Evolutionary conservation across 106 monocot genomes (phyloP).

Genomic region (Platanthera guangdongensis): DNA sequence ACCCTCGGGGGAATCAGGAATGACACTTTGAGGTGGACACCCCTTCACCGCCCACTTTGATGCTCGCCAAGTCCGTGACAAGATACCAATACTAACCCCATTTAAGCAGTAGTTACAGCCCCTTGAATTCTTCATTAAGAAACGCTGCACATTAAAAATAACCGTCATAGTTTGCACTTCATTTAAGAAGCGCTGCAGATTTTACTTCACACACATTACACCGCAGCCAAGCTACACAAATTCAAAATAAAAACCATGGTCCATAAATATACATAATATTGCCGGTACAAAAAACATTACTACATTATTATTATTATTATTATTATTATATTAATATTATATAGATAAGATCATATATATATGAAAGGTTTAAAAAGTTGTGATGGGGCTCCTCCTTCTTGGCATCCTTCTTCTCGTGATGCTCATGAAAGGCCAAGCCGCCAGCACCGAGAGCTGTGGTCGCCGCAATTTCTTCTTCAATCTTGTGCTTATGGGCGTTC

Average conservation of each 20-base stretch:
- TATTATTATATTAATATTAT: background rate
- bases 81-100: too few species aligned
- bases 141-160: too few species aligned
- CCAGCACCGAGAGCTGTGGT: conserved; percentile 8
- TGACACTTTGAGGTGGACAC: too few species aligned
- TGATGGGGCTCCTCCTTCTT: conserved; percentile 4
- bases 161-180: too few species aligned
- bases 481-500: conserved; percentile 20
- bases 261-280: background rate
- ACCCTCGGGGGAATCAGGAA: too few species aligned
- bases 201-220: too few species aligned
- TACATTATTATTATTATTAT: too few species aligned
- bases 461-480: conserved; percentile 10
- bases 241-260: background rate
- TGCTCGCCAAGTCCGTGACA: too few species aligned
- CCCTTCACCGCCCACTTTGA: too few species aligned
- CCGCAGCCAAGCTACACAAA: background rate
- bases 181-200: too few species aligned
- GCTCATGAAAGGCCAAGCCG: conserved; percentile 17
- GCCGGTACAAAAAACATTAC: background rate
- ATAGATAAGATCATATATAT: background rate
- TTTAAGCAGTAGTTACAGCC: too few species aligned
- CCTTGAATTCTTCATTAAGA: too few species aligned
- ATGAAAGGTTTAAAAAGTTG: background rate
- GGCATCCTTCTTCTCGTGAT: conserved; percentile 18